Evolutionary conservation across 441 rosid genomes (phyloP).

Genomic region (Populus hybrid): DNA sequence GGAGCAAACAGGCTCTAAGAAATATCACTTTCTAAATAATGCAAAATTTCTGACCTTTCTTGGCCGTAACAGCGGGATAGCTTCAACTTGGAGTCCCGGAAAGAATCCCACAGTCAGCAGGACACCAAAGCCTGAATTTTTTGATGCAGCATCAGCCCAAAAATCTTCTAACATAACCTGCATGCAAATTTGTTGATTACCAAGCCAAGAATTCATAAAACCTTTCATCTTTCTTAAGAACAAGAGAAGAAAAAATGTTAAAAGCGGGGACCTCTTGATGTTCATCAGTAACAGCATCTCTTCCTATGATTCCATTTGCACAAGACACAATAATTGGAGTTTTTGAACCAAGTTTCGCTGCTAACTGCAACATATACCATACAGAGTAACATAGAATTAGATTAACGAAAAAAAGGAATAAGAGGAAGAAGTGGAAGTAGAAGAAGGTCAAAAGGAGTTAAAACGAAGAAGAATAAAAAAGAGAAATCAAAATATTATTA

Average conservation of each 20-base stretch:
- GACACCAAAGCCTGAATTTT: constrained; percentile 29
- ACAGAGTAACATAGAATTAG: not conserved
- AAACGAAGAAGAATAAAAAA: too few relatives aligned
- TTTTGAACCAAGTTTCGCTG: constrained; percentile 42
- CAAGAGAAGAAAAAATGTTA: not conserved
- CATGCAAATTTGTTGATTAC: too few relatives aligned
- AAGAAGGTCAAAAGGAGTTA: not conserved
- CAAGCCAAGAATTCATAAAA: too few relatives aligned
- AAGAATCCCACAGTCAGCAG: constrained; percentile 67
- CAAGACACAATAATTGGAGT: constrained; percentile 57
- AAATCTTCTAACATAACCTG: constrained; percentile 39
- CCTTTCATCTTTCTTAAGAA: not conserved
- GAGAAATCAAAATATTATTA: too few relatives aligned
- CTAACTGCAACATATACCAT: constrained; percentile 38
- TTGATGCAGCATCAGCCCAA: not conserved
- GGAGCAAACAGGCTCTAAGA: too few relatives aligned
- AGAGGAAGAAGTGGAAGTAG: not conserved
- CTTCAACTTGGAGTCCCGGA: constrained; percentile 81
- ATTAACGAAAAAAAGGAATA: not conserved
- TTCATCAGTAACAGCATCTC: constrained; percentile 46
- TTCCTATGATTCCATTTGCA: constrained; percentile 58
- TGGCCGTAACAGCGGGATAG: constrained; percentile 39
- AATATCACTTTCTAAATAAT: too few relatives aligned
- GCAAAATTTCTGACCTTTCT: constrained; percentile 24
- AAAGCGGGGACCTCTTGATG: constrained; percentile 54